Percentiles rank a stretch among this genome's conserved stretches.
Evolutionary conservation across 345 rosid genomes (phyloP).

Genomic region (Draba incana): DNA sequence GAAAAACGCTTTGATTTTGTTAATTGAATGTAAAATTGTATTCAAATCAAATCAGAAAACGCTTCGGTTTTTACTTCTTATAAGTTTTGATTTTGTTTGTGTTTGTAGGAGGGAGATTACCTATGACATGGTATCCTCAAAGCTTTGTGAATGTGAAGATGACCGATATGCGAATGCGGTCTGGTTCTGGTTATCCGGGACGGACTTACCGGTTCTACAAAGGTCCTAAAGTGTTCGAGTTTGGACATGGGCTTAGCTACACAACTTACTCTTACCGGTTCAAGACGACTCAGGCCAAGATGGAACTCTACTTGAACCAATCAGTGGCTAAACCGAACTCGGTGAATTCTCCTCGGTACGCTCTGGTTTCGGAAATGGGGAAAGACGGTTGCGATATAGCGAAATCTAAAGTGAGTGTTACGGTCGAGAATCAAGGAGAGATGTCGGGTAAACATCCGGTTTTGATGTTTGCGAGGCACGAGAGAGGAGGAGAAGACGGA

Average conservation of each 20-base stretch:
- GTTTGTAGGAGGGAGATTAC: slow-evolving; percentile 79
- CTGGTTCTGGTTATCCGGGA: slow-evolving; percentile 75
- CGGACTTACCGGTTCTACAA: slow-evolving; percentile 83
- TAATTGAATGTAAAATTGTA: too few relatives aligned
- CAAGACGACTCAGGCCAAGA: slow-evolving; percentile 26
- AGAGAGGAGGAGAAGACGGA: slow-evolving; percentile 46
- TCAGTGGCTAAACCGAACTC: slow-evolving; percentile 35
- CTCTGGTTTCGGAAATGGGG: slow-evolving; percentile 57
- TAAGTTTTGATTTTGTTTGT: neutral
- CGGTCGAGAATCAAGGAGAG: slow-evolving; percentile 62
- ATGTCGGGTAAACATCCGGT: slow-evolving; percentile 77
- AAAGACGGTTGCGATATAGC: slow-evolving; percentile 47
- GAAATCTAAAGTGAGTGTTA: slow-evolving; percentile 49
- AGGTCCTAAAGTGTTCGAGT: slow-evolving; percentile 64
- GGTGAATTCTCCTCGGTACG: slow-evolving; percentile 26
- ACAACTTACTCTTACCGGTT: slow-evolving; percentile 62
- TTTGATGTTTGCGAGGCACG: slow-evolving; percentile 61
- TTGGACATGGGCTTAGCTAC: slow-evolving; percentile 85
- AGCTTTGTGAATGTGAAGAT: slow-evolving; percentile 65
- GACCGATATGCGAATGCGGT: slow-evolving; percentile 92
- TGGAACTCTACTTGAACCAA: slow-evolving; percentile 50
- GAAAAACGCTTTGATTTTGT: neutral
- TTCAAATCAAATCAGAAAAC: neutral
- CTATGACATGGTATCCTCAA: slow-evolving; percentile 87
- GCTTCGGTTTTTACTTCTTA: neutral